These are phyloP conservation scores for Ceratobasidium sp. DNA, from an alignment of 1,284 basidiomycete genomes.

Conservation along the genomic window DNA sequence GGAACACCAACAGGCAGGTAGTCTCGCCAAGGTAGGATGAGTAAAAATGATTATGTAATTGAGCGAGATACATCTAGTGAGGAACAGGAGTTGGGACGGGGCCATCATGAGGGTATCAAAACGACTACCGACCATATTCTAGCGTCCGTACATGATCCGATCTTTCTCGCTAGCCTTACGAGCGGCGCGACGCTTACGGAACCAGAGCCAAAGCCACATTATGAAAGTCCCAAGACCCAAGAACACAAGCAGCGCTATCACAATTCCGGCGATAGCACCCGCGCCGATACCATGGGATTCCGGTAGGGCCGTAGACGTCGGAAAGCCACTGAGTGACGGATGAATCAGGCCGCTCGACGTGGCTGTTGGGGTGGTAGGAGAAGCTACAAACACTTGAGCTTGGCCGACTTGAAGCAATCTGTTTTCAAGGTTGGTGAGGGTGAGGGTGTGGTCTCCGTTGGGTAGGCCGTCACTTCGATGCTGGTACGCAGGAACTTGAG, in stretches of 20 bases:
- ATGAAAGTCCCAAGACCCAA: not conserved
- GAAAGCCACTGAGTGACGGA: not conserved
- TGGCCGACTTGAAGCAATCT: not conserved
- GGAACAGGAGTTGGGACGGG: too few relatives aligned
- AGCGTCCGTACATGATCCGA: not conserved
- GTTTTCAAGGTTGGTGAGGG: not conserved
- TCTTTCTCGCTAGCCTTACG: not conserved
- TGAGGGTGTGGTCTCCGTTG: not conserved
- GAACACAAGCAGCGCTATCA: not conserved
- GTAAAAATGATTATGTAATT: too few relatives aligned
- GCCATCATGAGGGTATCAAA: too few relatives aligned
- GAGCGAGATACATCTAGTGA: too few relatives aligned
- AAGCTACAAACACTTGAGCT: not conserved
- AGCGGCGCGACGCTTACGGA: not conserved
- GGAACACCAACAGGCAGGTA: too few relatives aligned
- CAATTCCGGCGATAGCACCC: not conserved
- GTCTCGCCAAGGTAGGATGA: too few relatives aligned
- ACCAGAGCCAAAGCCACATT: conserved; percentile 8
- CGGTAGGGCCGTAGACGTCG: not conserved
- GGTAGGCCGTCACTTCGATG: conserved; percentile 1
- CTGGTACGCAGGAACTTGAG: not conserved
- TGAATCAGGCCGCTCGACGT: not conserved
- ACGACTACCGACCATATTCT: too few relatives aligned
- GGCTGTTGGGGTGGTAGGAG: not conserved
- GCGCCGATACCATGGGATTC: not conserved